Conservation (phyloP, 108 stramenopile species). For the Skeletonema menzelii region DNA sequence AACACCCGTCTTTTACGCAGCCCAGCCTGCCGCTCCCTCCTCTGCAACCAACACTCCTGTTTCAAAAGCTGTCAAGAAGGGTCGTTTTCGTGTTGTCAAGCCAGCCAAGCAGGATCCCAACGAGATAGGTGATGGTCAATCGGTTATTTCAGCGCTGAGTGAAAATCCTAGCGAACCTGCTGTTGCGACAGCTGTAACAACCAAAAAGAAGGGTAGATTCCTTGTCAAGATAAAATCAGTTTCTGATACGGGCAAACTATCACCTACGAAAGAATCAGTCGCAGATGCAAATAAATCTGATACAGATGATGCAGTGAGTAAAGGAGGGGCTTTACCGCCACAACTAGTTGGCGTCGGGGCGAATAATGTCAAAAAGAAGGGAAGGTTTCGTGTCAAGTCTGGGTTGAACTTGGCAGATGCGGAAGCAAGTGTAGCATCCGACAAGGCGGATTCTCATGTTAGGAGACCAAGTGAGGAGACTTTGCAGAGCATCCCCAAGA, state of each 20-base stretch:
- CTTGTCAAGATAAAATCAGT: constrained; percentile 22
- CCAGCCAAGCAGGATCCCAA: constrained; percentile 5
- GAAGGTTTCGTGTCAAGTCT: constrained; percentile 18
- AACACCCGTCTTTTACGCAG: constrained; percentile 17
- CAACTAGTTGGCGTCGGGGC: not conserved
- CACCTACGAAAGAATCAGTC: constrained; percentile 1
- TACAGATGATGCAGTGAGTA: not conserved
- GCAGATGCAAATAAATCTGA: not conserved
- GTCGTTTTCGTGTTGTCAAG: constrained; percentile 41
- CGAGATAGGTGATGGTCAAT: not conserved
- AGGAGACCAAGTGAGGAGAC: not conserved
- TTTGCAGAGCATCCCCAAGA: not conserved
- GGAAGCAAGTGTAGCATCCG: not conserved
- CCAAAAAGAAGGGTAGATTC: constrained; percentile 39
- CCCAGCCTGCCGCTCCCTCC: not conserved
- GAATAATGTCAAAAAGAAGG: constrained; percentile 15
- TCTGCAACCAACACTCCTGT: not conserved
- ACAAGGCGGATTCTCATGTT: not conserved
- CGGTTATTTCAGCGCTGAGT: not conserved
- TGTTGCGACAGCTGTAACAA: constrained; percentile 1
- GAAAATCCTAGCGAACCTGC: not conserved
- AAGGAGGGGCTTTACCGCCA: not conserved
- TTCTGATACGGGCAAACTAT: not conserved
- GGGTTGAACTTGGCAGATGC: constrained; percentile 17
- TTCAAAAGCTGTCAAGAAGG: constrained; percentile 22